These are phyloP conservation scores for Heimioporus retisporus DNA, from an alignment of 1,284 basidiomycete genomes.

Conservation along the genomic window DNA sequence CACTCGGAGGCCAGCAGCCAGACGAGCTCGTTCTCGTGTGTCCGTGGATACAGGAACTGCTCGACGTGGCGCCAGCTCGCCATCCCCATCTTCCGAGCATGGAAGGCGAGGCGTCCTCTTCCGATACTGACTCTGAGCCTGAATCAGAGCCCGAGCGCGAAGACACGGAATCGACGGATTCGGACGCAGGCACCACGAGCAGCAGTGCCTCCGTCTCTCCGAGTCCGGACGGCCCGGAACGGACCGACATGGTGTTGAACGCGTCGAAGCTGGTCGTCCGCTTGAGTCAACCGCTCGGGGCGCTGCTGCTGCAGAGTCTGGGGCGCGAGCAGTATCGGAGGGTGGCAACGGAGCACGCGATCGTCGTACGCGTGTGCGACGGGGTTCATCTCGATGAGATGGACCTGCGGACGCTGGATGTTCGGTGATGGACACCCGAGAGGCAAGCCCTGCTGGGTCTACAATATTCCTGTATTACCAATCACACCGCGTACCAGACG, in stretches of 20 bases:
- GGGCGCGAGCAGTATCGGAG: conserved; percentile 24
- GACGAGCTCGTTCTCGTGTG: conserved; percentile 26
- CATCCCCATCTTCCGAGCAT: not conserved
- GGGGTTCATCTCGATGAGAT: conserved; percentile 17
- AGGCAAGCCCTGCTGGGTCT: not conserved
- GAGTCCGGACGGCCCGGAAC: not conserved
- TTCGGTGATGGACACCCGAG: conserved; percentile 11
- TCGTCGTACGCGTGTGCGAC: conserved; percentile 19
- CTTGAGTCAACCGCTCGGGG: conserved; percentile 24
- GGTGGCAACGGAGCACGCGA: conserved; percentile 24
- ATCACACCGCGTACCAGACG: no score
- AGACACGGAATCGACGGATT: no score
- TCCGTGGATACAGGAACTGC: conserved; percentile 31
- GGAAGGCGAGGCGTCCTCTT: not conserved
- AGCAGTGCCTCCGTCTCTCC: not conserved
- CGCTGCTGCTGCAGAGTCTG: conserved; percentile 19
- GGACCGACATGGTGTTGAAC: not conserved
- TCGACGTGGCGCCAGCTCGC: not conserved
- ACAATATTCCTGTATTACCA: no score
- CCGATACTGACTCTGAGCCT: conserved; percentile 9
- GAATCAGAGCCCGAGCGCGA: not conserved
- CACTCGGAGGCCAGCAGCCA: not conserved
- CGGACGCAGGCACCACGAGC: no score
- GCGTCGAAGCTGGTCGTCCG: conserved; percentile 18
- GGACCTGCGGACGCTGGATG: conserved; percentile 15